phyloP scores from a whole-genome alignment of 495 filamentous ascomycete genomes.

The Penicillium malachiteum region DNA sequence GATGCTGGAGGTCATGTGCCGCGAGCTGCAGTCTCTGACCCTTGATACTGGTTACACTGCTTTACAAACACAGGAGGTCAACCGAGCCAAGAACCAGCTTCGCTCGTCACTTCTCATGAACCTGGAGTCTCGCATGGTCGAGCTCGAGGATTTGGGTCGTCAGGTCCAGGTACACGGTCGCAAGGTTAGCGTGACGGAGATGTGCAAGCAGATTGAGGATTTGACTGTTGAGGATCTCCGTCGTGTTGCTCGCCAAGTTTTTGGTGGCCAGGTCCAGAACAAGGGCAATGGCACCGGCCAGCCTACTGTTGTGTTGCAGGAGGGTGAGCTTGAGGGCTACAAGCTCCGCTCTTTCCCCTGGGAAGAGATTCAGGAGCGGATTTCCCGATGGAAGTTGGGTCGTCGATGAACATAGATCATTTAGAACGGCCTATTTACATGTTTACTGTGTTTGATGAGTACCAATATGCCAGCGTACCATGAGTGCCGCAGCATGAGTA shows the following conservation, averaged over 20 bases:
- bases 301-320: conserved; percentile 94
- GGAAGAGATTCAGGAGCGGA: conserved; percentile 84
- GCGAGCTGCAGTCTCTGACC: conserved; percentile 77
- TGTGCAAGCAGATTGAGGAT: conserved; percentile 82
- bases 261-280: conserved; percentile 76
- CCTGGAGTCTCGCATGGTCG: conserved; percentile 94
- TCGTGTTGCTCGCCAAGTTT: conserved; percentile 77
- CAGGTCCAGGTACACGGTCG: conserved; percentile 94
- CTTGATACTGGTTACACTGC: conserved; percentile 65
- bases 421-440: background rate
- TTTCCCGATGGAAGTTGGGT: conserved; percentile 81
- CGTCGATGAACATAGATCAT: conserved; percentile 46
- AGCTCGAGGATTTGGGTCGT: conserved; percentile 94
- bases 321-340: conserved; percentile 53
- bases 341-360: conserved; percentile 61
- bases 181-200: conserved; percentile 88
- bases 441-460: background rate
- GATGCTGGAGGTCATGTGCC: conserved; percentile 92
- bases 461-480: background rate
- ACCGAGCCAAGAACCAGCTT: conserved; percentile 97
- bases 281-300: conserved; percentile 76
- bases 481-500: no score
- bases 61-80: conserved; percentile 77
- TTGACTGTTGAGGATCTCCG: conserved; percentile 80
- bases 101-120: conserved; percentile 93